These are phyloP conservation scores for Rhynchospora pubera DNA, from an alignment of 176 grass and related monocot genomes.

Conservation along the genomic window DNA sequence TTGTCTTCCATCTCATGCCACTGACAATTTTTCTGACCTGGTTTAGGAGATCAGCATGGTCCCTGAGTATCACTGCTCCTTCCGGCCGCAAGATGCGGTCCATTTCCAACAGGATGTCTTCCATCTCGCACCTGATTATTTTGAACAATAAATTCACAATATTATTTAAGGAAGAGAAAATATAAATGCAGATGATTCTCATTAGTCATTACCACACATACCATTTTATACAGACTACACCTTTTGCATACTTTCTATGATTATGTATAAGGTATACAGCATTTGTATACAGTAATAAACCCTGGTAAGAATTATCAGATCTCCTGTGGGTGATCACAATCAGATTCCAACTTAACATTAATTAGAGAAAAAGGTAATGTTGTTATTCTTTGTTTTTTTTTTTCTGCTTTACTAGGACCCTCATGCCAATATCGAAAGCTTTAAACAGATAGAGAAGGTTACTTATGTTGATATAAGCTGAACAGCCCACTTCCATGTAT, in stretches of 20 bases:
- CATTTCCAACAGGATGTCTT: slow-evolving; percentile 92
- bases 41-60: slow-evolving; percentile 58
- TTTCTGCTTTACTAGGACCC: background rate
- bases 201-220: background rate
- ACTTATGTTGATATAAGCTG: slow-evolving; percentile 77
- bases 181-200: background rate
- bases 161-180: background rate
- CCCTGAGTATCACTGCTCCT: slow-evolving; percentile 66
- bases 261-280: background rate
- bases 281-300: background rate
- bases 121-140: slow-evolving; percentile 40
- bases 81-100: slow-evolving; percentile 83
- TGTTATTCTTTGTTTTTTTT: background rate
- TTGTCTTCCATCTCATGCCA: slow-evolving; percentile 78
- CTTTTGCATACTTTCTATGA: background rate
- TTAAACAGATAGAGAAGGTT: slow-evolving; percentile 25
- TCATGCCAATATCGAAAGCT: background rate
- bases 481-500: slow-evolving; percentile 74
- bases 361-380: no score
- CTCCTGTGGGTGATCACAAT: background rate
- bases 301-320: background rate
- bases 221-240: background rate
- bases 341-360: background rate
- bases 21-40: slow-evolving; percentile 43
- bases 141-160: slow-evolving; percentile 1